Evolutionary conservation across 257 asterid species (phyloP).

Genomic region (Scutellaria galericulata): DNA sequence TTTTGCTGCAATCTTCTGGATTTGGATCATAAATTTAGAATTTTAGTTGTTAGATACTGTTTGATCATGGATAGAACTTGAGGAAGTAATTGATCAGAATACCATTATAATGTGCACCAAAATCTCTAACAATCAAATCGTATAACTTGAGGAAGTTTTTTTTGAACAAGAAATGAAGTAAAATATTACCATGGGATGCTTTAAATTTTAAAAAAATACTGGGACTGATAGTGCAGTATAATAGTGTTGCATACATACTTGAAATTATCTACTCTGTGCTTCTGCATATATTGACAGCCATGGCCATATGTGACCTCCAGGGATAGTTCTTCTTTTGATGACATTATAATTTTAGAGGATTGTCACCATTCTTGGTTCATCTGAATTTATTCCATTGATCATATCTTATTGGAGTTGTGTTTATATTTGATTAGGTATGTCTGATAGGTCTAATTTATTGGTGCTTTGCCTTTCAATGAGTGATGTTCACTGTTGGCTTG

Average conservation of each 20-base stretch:
- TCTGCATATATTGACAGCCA: conserved; percentile 12
- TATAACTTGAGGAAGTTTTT: conserved; percentile 28
- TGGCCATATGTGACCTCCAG: conserved; percentile 1
- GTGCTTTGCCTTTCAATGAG: conserved; percentile 9
- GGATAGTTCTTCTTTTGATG: conserved; percentile 22
- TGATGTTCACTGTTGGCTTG: conserved; percentile 27
- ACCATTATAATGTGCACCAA: not conserved
- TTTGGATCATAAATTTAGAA: conserved; percentile 3
- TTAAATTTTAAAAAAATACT: not conserved
- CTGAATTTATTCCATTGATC: conserved; percentile 10
- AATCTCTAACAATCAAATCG: not conserved
- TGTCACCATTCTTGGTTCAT: conserved; percentile 12
- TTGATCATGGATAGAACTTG: conserved; percentile 7
- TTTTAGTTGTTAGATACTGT: conserved; percentile 11
- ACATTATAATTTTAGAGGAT: conserved; percentile 10
- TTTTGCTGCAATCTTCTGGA: conserved; percentile 18
- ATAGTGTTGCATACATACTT: not conserved
- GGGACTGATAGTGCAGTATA: not conserved
- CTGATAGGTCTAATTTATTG: not conserved
- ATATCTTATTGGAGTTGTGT: conserved; percentile 20
- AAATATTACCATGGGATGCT: not conserved
- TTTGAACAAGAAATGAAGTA: conserved; percentile 24
- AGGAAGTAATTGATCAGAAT: not conserved
- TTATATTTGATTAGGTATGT: conserved; percentile 10
- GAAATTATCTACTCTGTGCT: conserved; percentile 4